phyloP scores from a whole-genome alignment of 192 early-diverging fungal genomes.

The Mortierella alpina region DNA sequence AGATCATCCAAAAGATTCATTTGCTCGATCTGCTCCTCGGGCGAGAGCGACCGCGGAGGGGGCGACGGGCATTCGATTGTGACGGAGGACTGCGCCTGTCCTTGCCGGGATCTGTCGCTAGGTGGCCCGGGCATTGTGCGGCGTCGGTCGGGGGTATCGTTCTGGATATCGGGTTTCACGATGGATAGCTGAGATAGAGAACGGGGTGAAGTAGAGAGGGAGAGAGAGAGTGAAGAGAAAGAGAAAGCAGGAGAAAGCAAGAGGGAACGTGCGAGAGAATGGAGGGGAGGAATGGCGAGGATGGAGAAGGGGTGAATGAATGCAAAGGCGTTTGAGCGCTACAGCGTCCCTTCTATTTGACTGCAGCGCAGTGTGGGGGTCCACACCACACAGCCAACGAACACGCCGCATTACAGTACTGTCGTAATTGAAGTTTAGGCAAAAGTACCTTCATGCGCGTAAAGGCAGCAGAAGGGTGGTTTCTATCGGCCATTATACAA shows the following conservation, averaged over 20 bases:
- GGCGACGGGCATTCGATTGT: not conserved
- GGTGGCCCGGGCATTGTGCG: not conserved
- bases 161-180: not conserved
- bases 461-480: too few species aligned
- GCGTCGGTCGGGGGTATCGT: not conserved
- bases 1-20: slow-evolving; percentile 66
- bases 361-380: not conserved
- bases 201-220: too few species aligned
- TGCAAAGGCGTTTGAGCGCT: not conserved
- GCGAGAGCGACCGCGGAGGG: slow-evolving; percentile 25
- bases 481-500: not conserved
- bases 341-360: too few species aligned
- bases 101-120: not conserved
- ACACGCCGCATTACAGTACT: too few species aligned
- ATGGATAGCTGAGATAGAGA: not conserved
- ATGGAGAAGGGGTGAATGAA: slow-evolving; percentile 4
- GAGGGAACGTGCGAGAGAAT: not conserved
- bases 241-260: not conserved
- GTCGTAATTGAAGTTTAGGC: too few species aligned
- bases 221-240: not conserved
- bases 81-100: not conserved
- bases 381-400: not conserved
- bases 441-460: too few species aligned
- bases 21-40: slow-evolving; percentile 37
- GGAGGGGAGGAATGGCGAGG: slow-evolving; percentile 3